A percentile compares a stretch with the other conserved stretches of the same genome.
These are phyloP conservation scores for Heterobasidion irregulare DNA, from an alignment of 1,284 basidiomycete genomes.

Conservation along the genomic window DNA sequence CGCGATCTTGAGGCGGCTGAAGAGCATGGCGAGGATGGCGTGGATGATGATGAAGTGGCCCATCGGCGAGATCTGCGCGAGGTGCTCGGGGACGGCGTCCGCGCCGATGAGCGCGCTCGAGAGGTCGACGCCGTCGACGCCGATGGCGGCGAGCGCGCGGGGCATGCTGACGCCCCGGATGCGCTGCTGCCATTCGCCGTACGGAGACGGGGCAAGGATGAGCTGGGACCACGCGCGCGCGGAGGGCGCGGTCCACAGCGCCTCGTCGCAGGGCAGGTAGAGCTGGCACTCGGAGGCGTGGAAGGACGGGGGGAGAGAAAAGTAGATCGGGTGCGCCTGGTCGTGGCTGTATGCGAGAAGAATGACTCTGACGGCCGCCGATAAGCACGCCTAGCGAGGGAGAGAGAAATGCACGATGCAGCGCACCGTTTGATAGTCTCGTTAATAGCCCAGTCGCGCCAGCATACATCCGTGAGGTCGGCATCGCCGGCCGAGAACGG, in stretches of 20 bases:
- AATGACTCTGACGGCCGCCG: constrained; percentile 26
- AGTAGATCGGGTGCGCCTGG: constrained; percentile 46
- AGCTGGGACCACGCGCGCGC: constrained; percentile 39
- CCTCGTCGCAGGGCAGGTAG: constrained; percentile 45
- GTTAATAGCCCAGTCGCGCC: constrained; percentile 47
- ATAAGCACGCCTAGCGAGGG: not conserved
- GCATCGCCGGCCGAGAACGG: constrained; percentile 22
- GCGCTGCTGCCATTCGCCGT: constrained; percentile 31
- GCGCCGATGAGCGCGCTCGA: constrained; percentile 21
- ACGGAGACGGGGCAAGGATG: constrained; percentile 33
- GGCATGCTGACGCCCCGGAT: constrained; percentile 30
- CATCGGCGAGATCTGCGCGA: constrained; percentile 36
- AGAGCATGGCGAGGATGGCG: constrained; percentile 36
- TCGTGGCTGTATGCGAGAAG: constrained; percentile 48
- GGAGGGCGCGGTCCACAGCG: constrained; percentile 39
- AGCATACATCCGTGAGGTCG: constrained; percentile 28
- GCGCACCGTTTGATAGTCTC: constrained; percentile 49
- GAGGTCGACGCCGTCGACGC: constrained; percentile 8
- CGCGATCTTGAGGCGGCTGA: constrained; percentile 12
- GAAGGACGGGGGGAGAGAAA: constrained; percentile 42
- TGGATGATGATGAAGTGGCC: constrained; percentile 56
- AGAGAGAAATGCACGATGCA: not conserved
- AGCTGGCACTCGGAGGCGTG: constrained; percentile 38
- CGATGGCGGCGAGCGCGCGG: constrained; percentile 11
- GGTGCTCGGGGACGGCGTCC: constrained; percentile 30